These are phyloP conservation scores for Tagetes erecta DNA, from an alignment of 129 eudicot species.

Conservation along the genomic window DNA sequence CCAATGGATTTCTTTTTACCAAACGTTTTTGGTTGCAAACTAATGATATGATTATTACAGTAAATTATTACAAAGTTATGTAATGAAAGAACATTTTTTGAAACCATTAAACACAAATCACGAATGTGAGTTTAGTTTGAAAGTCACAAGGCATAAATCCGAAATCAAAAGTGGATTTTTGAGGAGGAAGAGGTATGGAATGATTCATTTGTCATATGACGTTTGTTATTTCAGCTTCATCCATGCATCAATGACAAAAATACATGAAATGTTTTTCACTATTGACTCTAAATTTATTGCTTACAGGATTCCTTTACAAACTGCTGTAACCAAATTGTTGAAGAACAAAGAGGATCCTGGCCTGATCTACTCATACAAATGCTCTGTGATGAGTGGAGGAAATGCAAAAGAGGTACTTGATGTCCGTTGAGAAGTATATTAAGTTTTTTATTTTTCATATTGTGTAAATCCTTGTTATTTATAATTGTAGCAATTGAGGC, in stretches of 20 bases:
- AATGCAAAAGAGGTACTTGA: constrained; percentile 84
- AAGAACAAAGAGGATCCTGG: constrained; percentile 83
- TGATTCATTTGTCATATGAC: neutral
- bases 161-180: neutral
- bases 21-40: neutral
- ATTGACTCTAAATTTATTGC: constrained; percentile 22
- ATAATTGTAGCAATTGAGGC: constrained; percentile 74
- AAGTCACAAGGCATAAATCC: neutral
- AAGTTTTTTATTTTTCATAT: neutral
- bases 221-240: no score
- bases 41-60: constrained; percentile 1
- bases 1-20: neutral
- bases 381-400: constrained; percentile 89
- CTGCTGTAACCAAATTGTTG: constrained; percentile 47
- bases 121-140: constrained; percentile 1
- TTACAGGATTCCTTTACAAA: constrained; percentile 59
- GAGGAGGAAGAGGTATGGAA: neutral
- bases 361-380: constrained; percentile 68
- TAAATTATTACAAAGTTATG: constrained; percentile 5
- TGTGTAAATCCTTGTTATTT: neutral
- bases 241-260: neutral
- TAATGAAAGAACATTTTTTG: neutral
- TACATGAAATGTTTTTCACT: neutral
- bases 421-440: constrained; percentile 12
- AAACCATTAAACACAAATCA: constrained; percentile 5